phyloP scores from a whole-genome alignment of 202 grass and related monocot species.

The Schoenoplectus triqueter region DNA sequence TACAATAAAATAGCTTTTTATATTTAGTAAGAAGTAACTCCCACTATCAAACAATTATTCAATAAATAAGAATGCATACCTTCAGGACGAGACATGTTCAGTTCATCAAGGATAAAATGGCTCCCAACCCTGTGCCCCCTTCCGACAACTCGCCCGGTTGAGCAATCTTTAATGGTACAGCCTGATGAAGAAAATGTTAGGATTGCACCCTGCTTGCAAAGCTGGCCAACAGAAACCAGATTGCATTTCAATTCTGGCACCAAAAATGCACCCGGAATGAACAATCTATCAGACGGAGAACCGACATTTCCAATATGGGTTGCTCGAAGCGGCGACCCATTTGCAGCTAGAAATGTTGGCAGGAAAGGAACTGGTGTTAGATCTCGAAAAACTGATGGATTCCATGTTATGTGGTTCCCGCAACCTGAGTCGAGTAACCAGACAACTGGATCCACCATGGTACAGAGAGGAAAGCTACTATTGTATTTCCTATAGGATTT shows the following conservation, averaged over 20 bases:
- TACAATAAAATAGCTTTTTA: not conserved
- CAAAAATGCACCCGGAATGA: not conserved
- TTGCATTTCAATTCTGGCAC: not conserved
- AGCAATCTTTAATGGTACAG: slow-evolving; percentile 1
- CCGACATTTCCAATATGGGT: not conserved
- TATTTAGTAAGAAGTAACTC: not conserved
- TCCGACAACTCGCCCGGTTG: not conserved
- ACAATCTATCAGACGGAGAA: not conserved
- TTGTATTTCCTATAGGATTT: not conserved
- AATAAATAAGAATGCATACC: slow-evolving; percentile 13
- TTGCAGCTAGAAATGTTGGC: not conserved
- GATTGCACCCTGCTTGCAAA: not conserved
- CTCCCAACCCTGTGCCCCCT: not conserved
- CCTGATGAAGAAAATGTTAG: not conserved
- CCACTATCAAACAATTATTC: not conserved
- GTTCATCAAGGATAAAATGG: not conserved
- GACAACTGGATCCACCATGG: not conserved
- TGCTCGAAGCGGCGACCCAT: not conserved
- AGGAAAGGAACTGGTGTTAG: not conserved
- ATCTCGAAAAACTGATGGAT: not conserved
- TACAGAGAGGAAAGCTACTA: not conserved
- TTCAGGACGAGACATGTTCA: not conserved
- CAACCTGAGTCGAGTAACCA: slow-evolving; percentile 18
- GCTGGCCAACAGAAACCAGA: not conserved
- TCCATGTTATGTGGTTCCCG: not conserved